A percentile compares a stretch with the other conserved stretches of the same genome.
phyloP scores from a whole-genome alignment of 306 rosid genomes.

The Ochetophila trinervis region DNA sequence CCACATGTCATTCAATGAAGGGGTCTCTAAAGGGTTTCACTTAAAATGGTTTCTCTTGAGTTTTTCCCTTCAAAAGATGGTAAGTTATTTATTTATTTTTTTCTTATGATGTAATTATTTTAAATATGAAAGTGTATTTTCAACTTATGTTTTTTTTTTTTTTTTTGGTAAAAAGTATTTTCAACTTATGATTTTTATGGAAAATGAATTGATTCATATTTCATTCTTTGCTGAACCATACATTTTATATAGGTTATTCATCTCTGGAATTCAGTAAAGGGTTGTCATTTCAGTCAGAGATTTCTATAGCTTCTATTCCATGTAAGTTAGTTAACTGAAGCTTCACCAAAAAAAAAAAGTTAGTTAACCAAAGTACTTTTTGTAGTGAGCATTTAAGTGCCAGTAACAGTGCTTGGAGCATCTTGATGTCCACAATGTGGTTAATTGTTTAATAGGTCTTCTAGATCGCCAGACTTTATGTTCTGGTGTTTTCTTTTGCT shows the following conservation, averaged over 20 bases:
- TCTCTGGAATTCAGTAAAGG: conserved; percentile 76
- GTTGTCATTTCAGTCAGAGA: conserved; percentile 65
- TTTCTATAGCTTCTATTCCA: conserved; percentile 47
- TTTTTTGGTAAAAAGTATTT: too few relatives aligned
- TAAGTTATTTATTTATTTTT: conserved; percentile 15
- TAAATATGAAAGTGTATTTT: conserved; percentile 5
- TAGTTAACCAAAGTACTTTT: neutral
- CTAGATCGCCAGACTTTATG: too few relatives aligned
- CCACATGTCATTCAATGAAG: too few relatives aligned
- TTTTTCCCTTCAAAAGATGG: conserved; percentile 77
- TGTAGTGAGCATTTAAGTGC: too few relatives aligned
- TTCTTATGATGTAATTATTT: neutral
- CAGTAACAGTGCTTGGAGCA: too few relatives aligned
- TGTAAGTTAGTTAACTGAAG: conserved; percentile 56
- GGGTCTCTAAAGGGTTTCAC: conserved; percentile 72
- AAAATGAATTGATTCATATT: neutral
- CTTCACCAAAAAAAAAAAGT: too few relatives aligned
- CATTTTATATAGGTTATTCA: conserved; percentile 52
- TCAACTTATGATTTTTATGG: conserved; percentile 7
- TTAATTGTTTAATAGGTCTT: too few relatives aligned
- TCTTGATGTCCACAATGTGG: too few relatives aligned
- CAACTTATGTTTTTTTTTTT: too few relatives aligned
- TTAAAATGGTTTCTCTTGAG: too few relatives aligned
- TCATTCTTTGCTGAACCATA: conserved; percentile 18
- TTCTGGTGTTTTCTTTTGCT: too few relatives aligned